Percentiles rank a stretch among this genome's conserved stretches.
phyloP scores from a whole-genome alignment of 2,329 filamentous ascomycete species.

The Esteya vermicola region DNA sequence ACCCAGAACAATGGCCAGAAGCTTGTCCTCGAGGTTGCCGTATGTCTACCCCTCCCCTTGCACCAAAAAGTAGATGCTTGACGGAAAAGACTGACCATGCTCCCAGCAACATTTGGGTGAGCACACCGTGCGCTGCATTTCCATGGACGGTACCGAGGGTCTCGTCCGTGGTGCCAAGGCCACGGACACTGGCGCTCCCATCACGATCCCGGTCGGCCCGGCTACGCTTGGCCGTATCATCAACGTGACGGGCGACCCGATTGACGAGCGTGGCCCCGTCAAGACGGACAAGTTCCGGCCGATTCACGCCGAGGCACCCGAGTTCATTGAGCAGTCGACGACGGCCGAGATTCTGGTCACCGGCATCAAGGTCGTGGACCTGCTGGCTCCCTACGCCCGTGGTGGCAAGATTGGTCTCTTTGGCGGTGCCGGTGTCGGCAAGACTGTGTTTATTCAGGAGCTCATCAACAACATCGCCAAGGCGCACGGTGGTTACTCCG shows the following conservation, averaged over 20 bases:
- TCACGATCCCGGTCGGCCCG: conserved; percentile 89
- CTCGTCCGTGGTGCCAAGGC: conserved; percentile 83
- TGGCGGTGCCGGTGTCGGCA: conserved; percentile 99
- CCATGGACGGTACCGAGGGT: conserved; percentile 99
- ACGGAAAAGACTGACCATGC: conserved; percentile 17
- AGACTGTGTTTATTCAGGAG: conserved; percentile 99
- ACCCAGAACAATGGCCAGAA: conserved; percentile 86
- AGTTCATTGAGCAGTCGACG: conserved; percentile 92
- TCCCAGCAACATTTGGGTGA: conserved; percentile 94
- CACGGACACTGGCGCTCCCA: conserved; percentile 81
- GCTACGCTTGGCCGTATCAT: conserved; percentile 97
- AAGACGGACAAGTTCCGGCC: conserved; percentile 77
- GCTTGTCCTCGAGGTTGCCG: conserved; percentile 90
- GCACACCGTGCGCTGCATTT: conserved; percentile 98
- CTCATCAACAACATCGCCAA: conserved; percentile 99
- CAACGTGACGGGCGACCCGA: conserved; percentile 99
- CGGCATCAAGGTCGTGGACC: conserved; percentile 99
- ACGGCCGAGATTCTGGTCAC: conserved; percentile 92
- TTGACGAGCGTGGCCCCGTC: conserved; percentile 98
- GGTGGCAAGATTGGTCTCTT: conserved; percentile 99
- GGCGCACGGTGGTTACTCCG: conserved; percentile 99
- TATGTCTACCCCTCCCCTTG: conserved; percentile 32
- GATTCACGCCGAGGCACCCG: conserved; percentile 88
- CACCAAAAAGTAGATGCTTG: too few relatives aligned
- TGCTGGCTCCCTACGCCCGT: conserved; percentile 97